phyloP scores from a whole-genome alignment of 225 moss, liverwort and hornwort species.

The Sphagnum contortum region DNA sequence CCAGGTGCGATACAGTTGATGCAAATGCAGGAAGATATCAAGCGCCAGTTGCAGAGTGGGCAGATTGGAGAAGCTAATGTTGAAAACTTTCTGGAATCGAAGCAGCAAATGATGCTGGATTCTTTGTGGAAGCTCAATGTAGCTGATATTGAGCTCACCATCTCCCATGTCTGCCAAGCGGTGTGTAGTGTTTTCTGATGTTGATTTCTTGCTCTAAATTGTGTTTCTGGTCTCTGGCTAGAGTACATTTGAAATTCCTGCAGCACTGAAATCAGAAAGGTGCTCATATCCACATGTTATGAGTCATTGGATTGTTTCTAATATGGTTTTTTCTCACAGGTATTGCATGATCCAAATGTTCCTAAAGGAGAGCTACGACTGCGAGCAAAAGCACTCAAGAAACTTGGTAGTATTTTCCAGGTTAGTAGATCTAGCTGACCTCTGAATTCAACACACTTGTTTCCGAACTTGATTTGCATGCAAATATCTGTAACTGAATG shows the following conservation, averaged over 20 bases:
- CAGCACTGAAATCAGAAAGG: background rate
- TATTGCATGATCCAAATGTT: conserved; percentile 33
- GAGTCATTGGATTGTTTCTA: background rate
- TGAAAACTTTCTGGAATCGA: conserved; percentile 46
- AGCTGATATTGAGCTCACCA: conserved; percentile 78
- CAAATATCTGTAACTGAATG: no score
- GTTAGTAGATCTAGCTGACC: conserved; percentile 5
- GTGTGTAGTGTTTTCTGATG: conserved; percentile 11
- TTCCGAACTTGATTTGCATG: no score
- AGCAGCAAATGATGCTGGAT: conserved; percentile 62
- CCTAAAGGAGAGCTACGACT: conserved; percentile 22
- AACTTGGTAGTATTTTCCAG: conserved; percentile 68
- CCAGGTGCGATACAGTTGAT: conserved; percentile 76
- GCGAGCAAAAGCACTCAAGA: conserved; percentile 71
- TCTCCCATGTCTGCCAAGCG: conserved; percentile 80
- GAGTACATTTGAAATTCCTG: background rate
- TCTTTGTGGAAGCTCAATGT: conserved; percentile 94
- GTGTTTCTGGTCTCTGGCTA: background rate
- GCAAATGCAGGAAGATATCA: conserved; percentile 81
- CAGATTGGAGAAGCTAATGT: conserved; percentile 37
- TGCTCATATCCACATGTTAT: no score
- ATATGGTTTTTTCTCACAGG: conserved; percentile 16
- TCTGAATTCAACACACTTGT: no score
- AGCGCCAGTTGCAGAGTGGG: conserved; percentile 38
- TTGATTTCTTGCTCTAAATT: background rate